phyloP scores from a whole-genome alignment of 169 alveolate genomes.

The Miamiensis avidus region DNA sequence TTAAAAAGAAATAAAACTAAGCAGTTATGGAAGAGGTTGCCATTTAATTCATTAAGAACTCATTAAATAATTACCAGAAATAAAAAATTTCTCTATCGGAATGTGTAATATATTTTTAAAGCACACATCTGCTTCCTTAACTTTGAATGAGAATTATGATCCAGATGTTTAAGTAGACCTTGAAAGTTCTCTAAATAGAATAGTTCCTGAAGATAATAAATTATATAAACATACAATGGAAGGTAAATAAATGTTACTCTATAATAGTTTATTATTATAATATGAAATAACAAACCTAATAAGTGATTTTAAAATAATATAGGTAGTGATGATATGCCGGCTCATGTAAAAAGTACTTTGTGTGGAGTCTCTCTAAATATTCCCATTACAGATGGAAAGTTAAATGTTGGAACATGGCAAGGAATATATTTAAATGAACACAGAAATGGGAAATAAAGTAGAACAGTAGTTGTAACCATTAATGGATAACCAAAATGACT shows the following conservation, averaged over 20 bases:
- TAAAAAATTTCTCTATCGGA: conserved; percentile 53
- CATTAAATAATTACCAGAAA: conserved; percentile 37
- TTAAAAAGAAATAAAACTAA: conserved; percentile 51
- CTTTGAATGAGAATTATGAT: conserved; percentile 66
- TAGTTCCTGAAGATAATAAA: conserved; percentile 65
- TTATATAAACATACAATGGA: conserved; percentile 63
- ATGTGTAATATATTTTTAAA: conserved; percentile 51
- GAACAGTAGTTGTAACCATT: conserved; percentile 57
- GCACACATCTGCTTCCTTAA: conserved; percentile 69
- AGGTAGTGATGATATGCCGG: conserved; percentile 68
- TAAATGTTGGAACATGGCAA: conserved; percentile 76
- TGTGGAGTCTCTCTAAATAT: conserved; percentile 61
- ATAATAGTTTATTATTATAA: too few relatives aligned
- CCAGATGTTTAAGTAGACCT: conserved; percentile 65
- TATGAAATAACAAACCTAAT: too few relatives aligned
- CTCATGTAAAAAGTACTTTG: conserved; percentile 66
- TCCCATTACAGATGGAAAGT: conserved; percentile 64
- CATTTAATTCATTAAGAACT: conserved; percentile 57
- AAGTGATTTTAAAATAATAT: too few relatives aligned
- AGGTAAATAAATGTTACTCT: conserved; percentile 37
- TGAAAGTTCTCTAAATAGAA: conserved; percentile 55
- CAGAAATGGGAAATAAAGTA: conserved; percentile 47
- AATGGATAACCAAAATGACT: conserved; percentile 25
- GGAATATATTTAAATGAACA: conserved; percentile 71
- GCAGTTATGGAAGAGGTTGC: conserved; percentile 51